Percentiles rank a stretch among this genome's conserved stretches.
Evolutionary conservation across 352 stramenopile genomes (phyloP).

Genomic region (Globisporangium acanthophoron): DNA sequence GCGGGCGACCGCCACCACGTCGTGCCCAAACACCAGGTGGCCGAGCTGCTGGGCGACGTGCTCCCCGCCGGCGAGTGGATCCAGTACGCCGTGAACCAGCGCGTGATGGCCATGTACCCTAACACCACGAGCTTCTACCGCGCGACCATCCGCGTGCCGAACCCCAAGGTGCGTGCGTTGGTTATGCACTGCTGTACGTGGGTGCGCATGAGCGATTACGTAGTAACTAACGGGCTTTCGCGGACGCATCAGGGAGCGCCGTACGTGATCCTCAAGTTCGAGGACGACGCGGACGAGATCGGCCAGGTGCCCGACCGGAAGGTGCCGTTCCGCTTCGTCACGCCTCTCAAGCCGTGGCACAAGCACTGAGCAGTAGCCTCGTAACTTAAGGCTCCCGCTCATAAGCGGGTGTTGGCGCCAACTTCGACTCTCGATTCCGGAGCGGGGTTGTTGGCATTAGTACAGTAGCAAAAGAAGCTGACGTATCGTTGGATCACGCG

Average conservation of each 20-base stretch:
- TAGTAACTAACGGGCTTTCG: too few species aligned
- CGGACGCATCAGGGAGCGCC: constrained; percentile 44
- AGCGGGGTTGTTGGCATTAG: too few species aligned
- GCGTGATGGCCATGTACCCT: constrained; percentile 97
- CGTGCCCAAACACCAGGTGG: constrained; percentile 76
- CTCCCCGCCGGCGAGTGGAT: constrained; percentile 66
- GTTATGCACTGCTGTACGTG: too few species aligned
- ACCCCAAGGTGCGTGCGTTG: constrained; percentile 55
- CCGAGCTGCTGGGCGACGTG: constrained; percentile 84
- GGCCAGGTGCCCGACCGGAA: constrained; percentile 90
- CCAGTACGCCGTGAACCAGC: constrained; percentile 82
- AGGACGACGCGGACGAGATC: constrained; percentile 94
- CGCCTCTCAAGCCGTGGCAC: constrained; percentile 65
- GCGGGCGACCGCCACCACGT: constrained; percentile 73
- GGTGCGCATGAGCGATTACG: too few species aligned
- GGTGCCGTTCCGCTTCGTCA: constrained; percentile 93
- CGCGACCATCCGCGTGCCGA: constrained; percentile 88
- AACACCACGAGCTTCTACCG: constrained; percentile 97
- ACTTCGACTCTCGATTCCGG: too few species aligned
- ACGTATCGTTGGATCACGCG: too few species aligned
- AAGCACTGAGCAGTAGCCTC: constrained; percentile 13
- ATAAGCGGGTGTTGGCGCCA: too few species aligned
- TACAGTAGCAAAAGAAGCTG: too few species aligned
- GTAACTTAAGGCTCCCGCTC: neutral
- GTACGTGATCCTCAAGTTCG: constrained; percentile 96